These are phyloP conservation scores for Asterophora parasitica DNA, from an alignment of 768 basidiomycete species.

Conservation along the genomic window DNA sequence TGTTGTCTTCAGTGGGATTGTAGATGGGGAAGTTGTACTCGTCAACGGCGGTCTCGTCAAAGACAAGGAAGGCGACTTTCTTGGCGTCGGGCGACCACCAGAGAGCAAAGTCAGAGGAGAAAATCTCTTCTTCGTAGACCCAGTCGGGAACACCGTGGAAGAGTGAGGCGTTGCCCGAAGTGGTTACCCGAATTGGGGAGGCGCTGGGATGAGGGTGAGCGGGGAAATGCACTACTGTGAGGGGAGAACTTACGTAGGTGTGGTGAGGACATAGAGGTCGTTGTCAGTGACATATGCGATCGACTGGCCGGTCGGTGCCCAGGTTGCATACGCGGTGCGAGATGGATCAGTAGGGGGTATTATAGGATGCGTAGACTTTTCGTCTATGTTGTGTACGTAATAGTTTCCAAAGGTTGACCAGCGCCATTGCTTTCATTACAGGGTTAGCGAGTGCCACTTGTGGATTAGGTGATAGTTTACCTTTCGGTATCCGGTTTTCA, in stretches of 20 bases:
- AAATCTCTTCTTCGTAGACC: slow-evolving; percentile 96
- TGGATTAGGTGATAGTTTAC: slow-evolving; percentile 27
- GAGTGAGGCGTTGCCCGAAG: slow-evolving; percentile 72
- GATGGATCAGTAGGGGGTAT: slow-evolving; percentile 66
- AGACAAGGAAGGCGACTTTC: slow-evolving; percentile 77
- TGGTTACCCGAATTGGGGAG: slow-evolving; percentile 69
- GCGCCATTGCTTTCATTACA: slow-evolving; percentile 87
- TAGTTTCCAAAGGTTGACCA: slow-evolving; percentile 89
- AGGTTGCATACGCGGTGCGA: slow-evolving; percentile 71
- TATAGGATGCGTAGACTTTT: slow-evolving; percentile 66
- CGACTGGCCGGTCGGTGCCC: slow-evolving; percentile 81
- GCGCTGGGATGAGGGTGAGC: slow-evolving; percentile 25
- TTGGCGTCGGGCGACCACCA: slow-evolving; percentile 88
- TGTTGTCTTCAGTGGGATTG: slow-evolving; percentile 72
- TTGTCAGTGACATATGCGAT: slow-evolving; percentile 85
- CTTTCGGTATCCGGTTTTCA: slow-evolving; percentile 74
- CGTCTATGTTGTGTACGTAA: slow-evolving; percentile 78
- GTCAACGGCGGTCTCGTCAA: slow-evolving; percentile 86
- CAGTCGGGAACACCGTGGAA: slow-evolving; percentile 97
- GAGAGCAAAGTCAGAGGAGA: slow-evolving; percentile 63
- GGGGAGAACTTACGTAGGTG: slow-evolving; percentile 47
- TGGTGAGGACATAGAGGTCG: slow-evolving; percentile 82
- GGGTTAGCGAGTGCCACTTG: too few species aligned
- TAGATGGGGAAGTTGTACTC: slow-evolving; percentile 89
- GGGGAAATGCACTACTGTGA: slow-evolving; percentile 1